These are phyloP conservation scores for Hymenoscyphus scutula DNA, from an alignment of 2,329 filamentous ascomycete species.

Conservation along the genomic window DNA sequence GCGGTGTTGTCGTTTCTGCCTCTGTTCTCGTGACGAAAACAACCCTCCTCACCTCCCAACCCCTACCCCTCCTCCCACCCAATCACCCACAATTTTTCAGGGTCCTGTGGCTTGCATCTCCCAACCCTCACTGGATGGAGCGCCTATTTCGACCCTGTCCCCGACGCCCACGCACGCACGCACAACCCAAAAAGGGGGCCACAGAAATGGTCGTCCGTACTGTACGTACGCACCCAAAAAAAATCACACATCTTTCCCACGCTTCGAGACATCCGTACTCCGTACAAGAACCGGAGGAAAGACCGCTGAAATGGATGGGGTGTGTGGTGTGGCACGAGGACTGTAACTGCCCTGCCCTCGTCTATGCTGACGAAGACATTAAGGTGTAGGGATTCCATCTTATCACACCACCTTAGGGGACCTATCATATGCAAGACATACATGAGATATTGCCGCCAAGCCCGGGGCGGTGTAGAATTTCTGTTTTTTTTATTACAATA, in stretches of 20 bases:
- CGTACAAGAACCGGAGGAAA: too few relatives aligned
- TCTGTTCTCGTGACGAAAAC: conserved; percentile 4
- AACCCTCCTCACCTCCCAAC: not conserved
- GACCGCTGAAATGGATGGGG: not conserved
- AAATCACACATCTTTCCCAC: too few relatives aligned
- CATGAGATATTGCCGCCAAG: not conserved
- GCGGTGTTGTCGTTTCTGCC: too few relatives aligned
- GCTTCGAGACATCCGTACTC: not conserved
- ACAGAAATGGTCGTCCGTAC: not conserved
- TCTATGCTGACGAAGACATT: not conserved
- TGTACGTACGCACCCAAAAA: too few relatives aligned
- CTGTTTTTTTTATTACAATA: too few relatives aligned
- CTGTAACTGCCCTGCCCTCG: too few relatives aligned
- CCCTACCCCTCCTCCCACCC: not conserved
- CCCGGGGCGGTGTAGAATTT: not conserved
- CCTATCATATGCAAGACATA: not conserved
- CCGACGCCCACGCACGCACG: not conserved
- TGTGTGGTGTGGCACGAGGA: not conserved
- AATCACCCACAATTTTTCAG: not conserved
- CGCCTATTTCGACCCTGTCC: not conserved
- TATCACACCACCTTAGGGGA: not conserved
- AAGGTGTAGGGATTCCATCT: not conserved
- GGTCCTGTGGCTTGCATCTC: not conserved
- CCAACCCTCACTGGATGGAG: not conserved
- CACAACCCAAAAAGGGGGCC: not conserved